Evolutionary conservation across 2,329 filamentous ascomycete genomes (phyloP).

Genomic region (Grosmannia serpens): DNA sequence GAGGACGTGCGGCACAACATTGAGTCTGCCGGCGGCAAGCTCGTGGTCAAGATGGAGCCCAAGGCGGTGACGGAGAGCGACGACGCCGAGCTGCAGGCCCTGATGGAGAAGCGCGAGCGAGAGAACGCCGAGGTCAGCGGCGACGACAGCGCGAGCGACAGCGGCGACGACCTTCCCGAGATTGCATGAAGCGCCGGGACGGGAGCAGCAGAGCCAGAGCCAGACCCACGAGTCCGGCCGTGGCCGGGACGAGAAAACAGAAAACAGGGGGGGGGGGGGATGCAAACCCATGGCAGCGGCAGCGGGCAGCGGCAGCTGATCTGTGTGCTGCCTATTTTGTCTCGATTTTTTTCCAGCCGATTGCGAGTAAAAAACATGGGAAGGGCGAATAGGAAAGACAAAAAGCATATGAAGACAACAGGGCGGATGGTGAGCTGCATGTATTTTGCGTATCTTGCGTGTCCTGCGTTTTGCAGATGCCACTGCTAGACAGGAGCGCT

Average conservation of each 20-base stretch:
- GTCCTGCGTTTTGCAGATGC: neutral
- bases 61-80: conserved; percentile 99
- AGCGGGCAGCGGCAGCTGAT: neutral
- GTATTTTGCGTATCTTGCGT: neutral
- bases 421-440: neutral
- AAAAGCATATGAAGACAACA: neutral
- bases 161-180: conserved; percentile 65
- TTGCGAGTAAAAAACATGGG: neutral
- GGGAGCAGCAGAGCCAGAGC: neutral
- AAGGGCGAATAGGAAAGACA: neutral
- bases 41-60: conserved; percentile 93
- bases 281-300: neutral
- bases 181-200: neutral
- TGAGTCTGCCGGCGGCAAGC: conserved; percentile 62
- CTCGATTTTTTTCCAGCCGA: neutral
- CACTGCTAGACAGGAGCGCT: neutral
- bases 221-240: neutral
- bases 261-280: neutral
- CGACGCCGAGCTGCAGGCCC: conserved; percentile 87
- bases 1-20: conserved; percentile 76
- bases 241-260: neutral
- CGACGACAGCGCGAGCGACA: conserved; percentile 92
- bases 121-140: conserved; percentile 98
- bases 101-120: conserved; percentile 98
- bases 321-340: neutral